phyloP scores from a whole-genome alignment of 2,329 filamentous ascomycete species.

The Curvularia hawaiiensis region DNA sequence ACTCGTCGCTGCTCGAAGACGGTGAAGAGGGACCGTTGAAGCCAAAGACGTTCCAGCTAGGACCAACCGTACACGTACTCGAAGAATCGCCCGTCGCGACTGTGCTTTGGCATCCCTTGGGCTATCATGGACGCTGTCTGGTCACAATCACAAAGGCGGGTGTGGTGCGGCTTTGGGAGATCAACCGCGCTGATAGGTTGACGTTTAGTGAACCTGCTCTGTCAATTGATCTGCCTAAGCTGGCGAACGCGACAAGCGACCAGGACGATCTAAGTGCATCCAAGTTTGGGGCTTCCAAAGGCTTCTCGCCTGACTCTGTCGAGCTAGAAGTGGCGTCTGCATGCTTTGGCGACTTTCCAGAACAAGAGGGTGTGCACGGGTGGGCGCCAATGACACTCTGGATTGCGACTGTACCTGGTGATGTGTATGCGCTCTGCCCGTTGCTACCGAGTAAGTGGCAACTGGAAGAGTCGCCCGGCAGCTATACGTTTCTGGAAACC shows the following conservation, averaged over 20 bases:
- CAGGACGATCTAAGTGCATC: conserved; percentile 85
- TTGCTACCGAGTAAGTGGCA: conserved; percentile 87
- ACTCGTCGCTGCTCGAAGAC: conserved; percentile 74
- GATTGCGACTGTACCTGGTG: conserved; percentile 93
- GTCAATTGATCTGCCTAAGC: conserved; percentile 85
- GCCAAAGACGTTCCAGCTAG: conserved; percentile 87
- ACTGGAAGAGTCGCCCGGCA: conserved; percentile 47
- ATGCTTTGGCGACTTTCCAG: conserved; percentile 77
- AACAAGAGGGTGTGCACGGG: conserved; percentile 61
- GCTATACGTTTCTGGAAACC: conserved; percentile 76
- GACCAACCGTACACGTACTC: conserved; percentile 88
- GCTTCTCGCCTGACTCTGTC: conserved; percentile 85
- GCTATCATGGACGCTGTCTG: conserved; percentile 78
- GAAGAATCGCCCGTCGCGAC: conserved; percentile 81
- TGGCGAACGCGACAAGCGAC: conserved; percentile 80
- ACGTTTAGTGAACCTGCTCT: conserved; percentile 85
- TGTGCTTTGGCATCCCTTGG: conserved; percentile 90
- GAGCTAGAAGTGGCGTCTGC: conserved; percentile 95
- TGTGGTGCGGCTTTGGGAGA: conserved; percentile 87
- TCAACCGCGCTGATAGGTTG: conserved; percentile 82
- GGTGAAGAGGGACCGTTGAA: conserved; percentile 71
- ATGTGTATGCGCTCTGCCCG: conserved; percentile 92
- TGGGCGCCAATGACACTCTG: conserved; percentile 98
- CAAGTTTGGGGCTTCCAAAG: conserved; percentile 73
- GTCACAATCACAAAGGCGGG: conserved; percentile 90